A percentile compares a stretch with the other conserved stretches of the same genome.
phyloP scores from a whole-genome alignment of 441 rosid species.

The Bruguiera hainesii region DNA sequence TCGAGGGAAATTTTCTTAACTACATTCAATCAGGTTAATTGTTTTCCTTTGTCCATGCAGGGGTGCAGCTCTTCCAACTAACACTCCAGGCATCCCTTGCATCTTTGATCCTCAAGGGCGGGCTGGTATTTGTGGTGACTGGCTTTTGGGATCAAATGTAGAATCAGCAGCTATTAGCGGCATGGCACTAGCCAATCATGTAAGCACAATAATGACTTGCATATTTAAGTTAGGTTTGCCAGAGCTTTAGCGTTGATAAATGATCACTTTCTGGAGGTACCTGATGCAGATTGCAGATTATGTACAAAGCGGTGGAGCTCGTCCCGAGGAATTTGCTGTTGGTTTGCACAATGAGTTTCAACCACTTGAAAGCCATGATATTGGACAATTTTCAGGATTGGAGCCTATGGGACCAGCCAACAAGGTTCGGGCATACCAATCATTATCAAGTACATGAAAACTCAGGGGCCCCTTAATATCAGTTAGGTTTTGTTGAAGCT shows the following conservation, averaged over 20 bases:
- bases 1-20: too few relatives aligned
- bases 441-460: conserved; percentile 19
- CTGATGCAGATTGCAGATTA: conserved; percentile 62
- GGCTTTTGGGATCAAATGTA: conserved; percentile 80
- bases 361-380: conserved; percentile 57
- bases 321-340: conserved; percentile 55
- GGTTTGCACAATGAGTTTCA: conserved; percentile 58
- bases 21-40: neutral
- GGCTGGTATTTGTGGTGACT: conserved; percentile 93
- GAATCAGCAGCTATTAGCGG: conserved; percentile 93
- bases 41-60: conserved; percentile 26
- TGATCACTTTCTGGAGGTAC: neutral
- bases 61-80: conserved; percentile 93
- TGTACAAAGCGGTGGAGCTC: conserved; percentile 43
- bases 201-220: conserved; percentile 2
- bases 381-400: conserved; percentile 72
- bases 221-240: neutral
- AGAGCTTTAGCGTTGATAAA: neutral
- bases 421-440: conserved; percentile 31
- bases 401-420: conserved; percentile 27
- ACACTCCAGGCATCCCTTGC: conserved; percentile 64
- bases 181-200: conserved; percentile 75
- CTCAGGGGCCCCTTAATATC: too few relatives aligned
- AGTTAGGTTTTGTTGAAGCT: too few relatives aligned
- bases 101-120: conserved; percentile 86